Evolutionary conservation across 2,329 filamentous ascomycete genomes (phyloP).

Genomic region (Ophiostoma sp.): DNA sequence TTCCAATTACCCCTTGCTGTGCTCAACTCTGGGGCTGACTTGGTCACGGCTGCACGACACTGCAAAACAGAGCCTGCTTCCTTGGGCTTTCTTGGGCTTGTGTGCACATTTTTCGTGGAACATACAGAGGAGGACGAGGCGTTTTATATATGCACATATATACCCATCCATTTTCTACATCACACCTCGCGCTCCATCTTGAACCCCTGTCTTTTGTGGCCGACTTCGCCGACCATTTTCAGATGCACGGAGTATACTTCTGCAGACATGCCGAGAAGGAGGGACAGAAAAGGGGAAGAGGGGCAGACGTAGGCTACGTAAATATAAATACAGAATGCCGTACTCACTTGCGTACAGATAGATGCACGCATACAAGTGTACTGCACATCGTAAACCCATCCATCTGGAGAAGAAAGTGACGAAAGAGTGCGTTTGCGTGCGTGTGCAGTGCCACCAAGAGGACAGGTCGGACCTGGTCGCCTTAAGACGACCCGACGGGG

Average conservation of each 20-base stretch:
- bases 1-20: not conserved
- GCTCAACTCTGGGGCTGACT: not conserved
- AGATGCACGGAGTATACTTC: not conserved
- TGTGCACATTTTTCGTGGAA: not conserved
- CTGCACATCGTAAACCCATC: not conserved
- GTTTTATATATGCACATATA: not conserved
- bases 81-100: not conserved
- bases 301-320: not conserved
- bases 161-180: not conserved
- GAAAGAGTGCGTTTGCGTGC: not conserved
- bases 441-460: not conserved
- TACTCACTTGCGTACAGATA: no score
- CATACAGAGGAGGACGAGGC: not conserved
- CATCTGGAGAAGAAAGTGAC: not conserved
- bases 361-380: not conserved
- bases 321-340: not conserved
- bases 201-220: slow-evolving; percentile 1
- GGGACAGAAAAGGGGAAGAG: no score
- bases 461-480: not conserved
- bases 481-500: not conserved
- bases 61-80: not conserved
- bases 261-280: not conserved
- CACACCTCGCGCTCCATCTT: not conserved
- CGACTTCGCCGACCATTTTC: slow-evolving; percentile 1
- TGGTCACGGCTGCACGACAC: not conserved